phyloP scores from a whole-genome alignment of 1,284 basidiomycete genomes.

The Ustilago xerochloae region DNA sequence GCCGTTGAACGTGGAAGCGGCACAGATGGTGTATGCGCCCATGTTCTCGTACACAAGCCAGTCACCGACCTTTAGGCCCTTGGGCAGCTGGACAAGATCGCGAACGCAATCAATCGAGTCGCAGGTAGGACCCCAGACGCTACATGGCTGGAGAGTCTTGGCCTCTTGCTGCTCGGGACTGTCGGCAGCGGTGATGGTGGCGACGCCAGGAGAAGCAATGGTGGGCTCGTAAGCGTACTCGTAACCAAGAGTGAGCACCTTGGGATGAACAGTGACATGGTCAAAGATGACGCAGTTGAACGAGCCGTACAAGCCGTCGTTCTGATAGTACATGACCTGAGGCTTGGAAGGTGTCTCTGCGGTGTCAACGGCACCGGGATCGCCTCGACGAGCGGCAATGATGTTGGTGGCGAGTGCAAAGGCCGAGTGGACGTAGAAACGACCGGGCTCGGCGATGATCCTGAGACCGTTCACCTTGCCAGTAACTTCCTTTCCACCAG shows the following conservation, averaged over 20 bases:
- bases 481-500: conserved; percentile 57
- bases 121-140: conserved; percentile 79
- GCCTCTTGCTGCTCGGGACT: conserved; percentile 38
- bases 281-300: conserved; percentile 98
- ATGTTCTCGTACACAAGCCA: conserved; percentile 92
- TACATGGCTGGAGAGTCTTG: conserved; percentile 69
- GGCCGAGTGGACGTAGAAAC: conserved; percentile 91
- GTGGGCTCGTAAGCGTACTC: conserved; percentile 67
- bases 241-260: conserved; percentile 75
- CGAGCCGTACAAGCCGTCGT: conserved; percentile 79
- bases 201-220: conserved; percentile 57
- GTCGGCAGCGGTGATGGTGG: conserved; percentile 7
- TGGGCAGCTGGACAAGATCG: conserved; percentile 56
- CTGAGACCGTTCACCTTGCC: conserved; percentile 74
- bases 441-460: conserved; percentile 95
- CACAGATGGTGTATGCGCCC: conserved; percentile 93
- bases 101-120: conserved; percentile 82
- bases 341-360: conserved; percentile 41
- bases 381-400: conserved; percentile 77
- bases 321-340: conserved; percentile 68
- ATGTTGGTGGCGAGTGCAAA: conserved; percentile 94
- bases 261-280: conserved; percentile 86
- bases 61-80: conserved; percentile 74
- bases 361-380: conserved; percentile 17
- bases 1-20: conserved; percentile 88